Percentiles rank a stretch among this genome's conserved stretches.
Evolutionary conservation across 805 yeast genomes (phyloP).

Genomic region (Pichia thaimueangensis): DNA sequence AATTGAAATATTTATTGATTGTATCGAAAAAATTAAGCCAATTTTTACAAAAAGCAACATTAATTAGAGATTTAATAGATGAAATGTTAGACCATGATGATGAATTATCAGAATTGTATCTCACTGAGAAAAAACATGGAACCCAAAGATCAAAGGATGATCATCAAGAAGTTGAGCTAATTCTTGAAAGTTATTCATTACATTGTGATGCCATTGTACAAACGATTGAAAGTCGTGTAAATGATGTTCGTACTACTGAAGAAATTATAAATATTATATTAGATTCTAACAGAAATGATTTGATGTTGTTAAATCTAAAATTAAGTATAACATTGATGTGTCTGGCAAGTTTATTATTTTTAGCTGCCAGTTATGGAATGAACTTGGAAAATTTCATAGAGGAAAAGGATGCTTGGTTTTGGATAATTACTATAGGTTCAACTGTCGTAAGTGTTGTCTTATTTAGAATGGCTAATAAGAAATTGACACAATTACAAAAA

Average conservation of each 20-base stretch:
- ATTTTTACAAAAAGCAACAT: slow-evolving; percentile 74
- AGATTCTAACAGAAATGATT: slow-evolving; percentile 89
- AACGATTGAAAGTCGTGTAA: slow-evolving; percentile 65
- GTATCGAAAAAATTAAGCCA: slow-evolving; percentile 81
- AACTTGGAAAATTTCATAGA: slow-evolving; percentile 89
- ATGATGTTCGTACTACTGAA: slow-evolving; percentile 89
- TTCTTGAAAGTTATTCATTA: slow-evolving; percentile 83
- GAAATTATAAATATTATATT: slow-evolving; percentile 89
- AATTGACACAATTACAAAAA: slow-evolving; percentile 59
- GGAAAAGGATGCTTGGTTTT: slow-evolving; percentile 67
- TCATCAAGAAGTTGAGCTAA: slow-evolving; percentile 83
- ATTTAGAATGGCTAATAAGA: slow-evolving; percentile 47
- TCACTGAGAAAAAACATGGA: slow-evolving; percentile 53
- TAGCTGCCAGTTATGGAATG: slow-evolving; percentile 93
- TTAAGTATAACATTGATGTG: slow-evolving; percentile 81
- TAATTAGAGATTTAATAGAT: slow-evolving; percentile 78
- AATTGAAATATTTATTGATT: slow-evolving; percentile 68
- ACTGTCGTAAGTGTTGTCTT: slow-evolving; percentile 36
- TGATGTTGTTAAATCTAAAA: slow-evolving; percentile 80
- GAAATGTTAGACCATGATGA: slow-evolving; percentile 86
- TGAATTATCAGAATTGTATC: slow-evolving; percentile 71
- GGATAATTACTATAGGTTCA: slow-evolving; percentile 41
- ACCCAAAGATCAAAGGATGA: slow-evolving; percentile 47
- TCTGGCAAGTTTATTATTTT: slow-evolving; percentile 69
- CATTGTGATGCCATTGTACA: slow-evolving; percentile 94